phyloP scores from a whole-genome alignment of 805 yeast genomes.

The Pichia eremophila region DNA sequence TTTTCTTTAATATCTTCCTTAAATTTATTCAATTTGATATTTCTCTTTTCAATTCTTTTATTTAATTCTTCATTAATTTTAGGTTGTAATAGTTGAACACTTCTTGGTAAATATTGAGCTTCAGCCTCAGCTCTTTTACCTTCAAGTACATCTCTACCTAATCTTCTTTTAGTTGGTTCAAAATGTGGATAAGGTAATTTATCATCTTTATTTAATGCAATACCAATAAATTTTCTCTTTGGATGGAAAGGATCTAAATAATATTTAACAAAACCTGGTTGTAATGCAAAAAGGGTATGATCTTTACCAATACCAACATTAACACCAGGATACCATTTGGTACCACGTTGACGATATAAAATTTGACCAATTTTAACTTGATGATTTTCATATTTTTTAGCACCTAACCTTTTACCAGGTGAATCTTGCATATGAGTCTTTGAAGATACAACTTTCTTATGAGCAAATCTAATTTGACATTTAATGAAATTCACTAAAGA shows the following conservation, averaged over 20 bases:
- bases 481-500: no score
- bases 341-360: conserved; percentile 89
- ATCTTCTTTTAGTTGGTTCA: conserved; percentile 77
- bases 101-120: conserved; percentile 53
- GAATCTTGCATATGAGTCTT: conserved; percentile 89
- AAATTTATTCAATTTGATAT: conserved; percentile 23
- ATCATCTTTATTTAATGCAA: conserved; percentile 57
- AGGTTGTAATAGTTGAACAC: conserved; percentile 51
- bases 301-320: conserved; percentile 86
- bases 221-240: conserved; percentile 79
- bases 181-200: conserved; percentile 84
- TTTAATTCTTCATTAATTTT: conserved; percentile 33
- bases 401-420: conserved; percentile 88
- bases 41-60: conserved; percentile 34
- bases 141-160: conserved; percentile 54
- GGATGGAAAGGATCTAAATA: conserved; percentile 97
- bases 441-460: conserved; percentile 93
- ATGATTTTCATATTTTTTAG: conserved; percentile 76
- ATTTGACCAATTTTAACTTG: conserved; percentile 76
- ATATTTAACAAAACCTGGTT: conserved; percentile 88
- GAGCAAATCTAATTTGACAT: conserved; percentile 63
- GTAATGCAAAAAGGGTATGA: conserved; percentile 83
- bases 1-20: conserved; percentile 23
- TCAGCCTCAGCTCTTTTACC: conserved; percentile 51
- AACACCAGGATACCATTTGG: conserved; percentile 90